Percentiles rank a stretch among this genome's conserved stretches.
phyloP scores from a whole-genome alignment of 768 basidiomycete species.

The Auriscalpium microsporum region DNA sequence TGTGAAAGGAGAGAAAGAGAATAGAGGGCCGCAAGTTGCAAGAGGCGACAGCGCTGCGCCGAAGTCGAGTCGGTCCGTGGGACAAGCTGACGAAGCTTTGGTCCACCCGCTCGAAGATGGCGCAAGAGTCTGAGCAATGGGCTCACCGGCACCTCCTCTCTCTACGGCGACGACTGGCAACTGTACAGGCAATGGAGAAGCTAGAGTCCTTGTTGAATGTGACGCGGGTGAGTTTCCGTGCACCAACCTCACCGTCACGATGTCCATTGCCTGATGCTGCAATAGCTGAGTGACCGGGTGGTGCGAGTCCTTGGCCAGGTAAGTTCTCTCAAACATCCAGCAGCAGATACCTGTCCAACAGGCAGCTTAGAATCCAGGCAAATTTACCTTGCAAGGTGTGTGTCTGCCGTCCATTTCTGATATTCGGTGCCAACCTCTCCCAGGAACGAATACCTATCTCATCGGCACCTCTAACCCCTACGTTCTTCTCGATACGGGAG shows the following conservation, averaged over 20 bases:
- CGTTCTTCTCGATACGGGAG: conserved; percentile 77
- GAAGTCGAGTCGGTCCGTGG: too few relatives aligned
- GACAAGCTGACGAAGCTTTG: too few relatives aligned
- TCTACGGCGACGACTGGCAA: too few relatives aligned
- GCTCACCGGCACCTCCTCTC: too few relatives aligned
- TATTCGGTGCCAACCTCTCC: not conserved
- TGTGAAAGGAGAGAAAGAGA: not conserved
- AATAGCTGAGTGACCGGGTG: conserved; percentile 49
- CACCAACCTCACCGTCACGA: too few relatives aligned
- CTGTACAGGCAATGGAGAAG: too few relatives aligned
- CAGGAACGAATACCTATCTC: conserved; percentile 89
- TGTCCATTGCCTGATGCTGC: too few relatives aligned
- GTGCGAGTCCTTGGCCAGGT: conserved; percentile 74
- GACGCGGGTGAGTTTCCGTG: too few relatives aligned
- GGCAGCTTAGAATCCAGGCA: conserved; percentile 65
- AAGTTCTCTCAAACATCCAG: conserved; percentile 9
- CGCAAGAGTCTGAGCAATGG: too few relatives aligned
- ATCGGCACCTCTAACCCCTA: conserved; percentile 63
- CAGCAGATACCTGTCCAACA: not conserved
- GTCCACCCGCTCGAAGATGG: too few relatives aligned
- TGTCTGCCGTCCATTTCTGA: not conserved
- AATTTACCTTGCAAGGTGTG: conserved; percentile 79
- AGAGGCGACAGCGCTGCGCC: not conserved
- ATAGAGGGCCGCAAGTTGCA: not conserved
- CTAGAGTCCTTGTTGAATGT: too few relatives aligned